Base-by-base conservation (phyloP, 768 basidiomycete genomes). In the Russula dissimulans region DNA sequence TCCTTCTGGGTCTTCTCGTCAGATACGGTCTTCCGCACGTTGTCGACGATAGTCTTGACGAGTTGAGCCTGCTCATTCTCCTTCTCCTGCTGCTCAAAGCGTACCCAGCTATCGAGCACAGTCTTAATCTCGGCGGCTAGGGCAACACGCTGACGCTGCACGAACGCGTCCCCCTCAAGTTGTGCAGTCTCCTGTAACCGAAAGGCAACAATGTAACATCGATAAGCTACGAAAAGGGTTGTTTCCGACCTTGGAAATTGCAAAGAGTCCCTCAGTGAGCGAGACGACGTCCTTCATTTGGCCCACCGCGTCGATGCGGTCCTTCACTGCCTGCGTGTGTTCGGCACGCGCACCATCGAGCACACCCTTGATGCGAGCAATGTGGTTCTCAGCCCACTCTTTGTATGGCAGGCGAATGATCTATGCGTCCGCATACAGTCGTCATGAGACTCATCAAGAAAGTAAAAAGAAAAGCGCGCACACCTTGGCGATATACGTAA, bases 71-170 rank as follows among this genome's bases (percentile, higher is more conserved):
- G 97, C 78, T 99, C 93, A 70, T 82, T 88, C 79, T 99, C 95
- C 80, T 97, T 93, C 71, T 84, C 80, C 72, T 95, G 91, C 71
- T 97, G 95, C 79, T 98, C 95, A 75, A 86, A 94, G 71, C 97
- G 89, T 59, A 94, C 95, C 95, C 95, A 97, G 72, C 89, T 91
- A 79, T 98, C 97, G 58, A 99, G 84, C 43, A 98, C 95, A 34
- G 86, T 68, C 77, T 97, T 98, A 70, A 97, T 77, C 77, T 99
- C 97, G 46, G 88, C 65, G 34, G 94, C 85, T 69, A 98, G 77
- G 45, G 83, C 85, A 60, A 87, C 84, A 74, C 91, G 88, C 78
- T 99, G 97, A 68, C 84, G 82, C 71, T 92, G 90, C 48, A 88
- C 85, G 68, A 98, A 99, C 59, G 89, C 85, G 68, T 90, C 85